Percentiles rank a stretch among this genome's conserved stretches.
Evolutionary conservation across 768 basidiomycete genomes (phyloP).

Genomic region (Podaxis rugospora): DNA sequence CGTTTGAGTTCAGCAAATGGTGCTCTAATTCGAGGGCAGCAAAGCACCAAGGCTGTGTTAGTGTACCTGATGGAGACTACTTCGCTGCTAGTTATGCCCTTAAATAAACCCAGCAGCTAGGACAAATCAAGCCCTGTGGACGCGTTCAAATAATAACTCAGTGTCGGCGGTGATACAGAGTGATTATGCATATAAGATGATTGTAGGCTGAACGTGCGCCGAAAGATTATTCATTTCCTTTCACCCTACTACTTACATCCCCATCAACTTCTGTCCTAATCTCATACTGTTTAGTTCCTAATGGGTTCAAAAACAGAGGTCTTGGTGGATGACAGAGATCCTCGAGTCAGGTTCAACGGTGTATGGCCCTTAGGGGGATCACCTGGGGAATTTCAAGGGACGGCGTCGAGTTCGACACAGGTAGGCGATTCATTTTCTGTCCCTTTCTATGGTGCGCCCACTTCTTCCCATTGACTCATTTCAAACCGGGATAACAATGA

Average conservation of each 20-base stretch:
- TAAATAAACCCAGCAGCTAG: too few relatives aligned
- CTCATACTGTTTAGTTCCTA: background rate
- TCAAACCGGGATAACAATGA: too few relatives aligned
- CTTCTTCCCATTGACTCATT: background rate
- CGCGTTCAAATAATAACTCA: too few relatives aligned
- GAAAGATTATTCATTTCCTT: background rate
- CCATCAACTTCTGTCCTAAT: background rate
- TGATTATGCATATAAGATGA: too few relatives aligned
- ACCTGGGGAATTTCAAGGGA: constrained; percentile 21
- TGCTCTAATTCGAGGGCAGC: too few relatives aligned
- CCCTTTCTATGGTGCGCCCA: constrained; percentile 26
- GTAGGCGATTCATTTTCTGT: constrained; percentile 31
- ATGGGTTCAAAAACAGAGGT: background rate
- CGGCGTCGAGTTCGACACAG: constrained; percentile 28
- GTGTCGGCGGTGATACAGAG: too few relatives aligned
- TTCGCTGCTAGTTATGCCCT: too few relatives aligned
- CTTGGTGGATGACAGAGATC: constrained; percentile 32
- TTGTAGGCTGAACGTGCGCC: too few relatives aligned
- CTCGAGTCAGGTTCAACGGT: constrained; percentile 28
- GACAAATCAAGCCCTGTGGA: too few relatives aligned
- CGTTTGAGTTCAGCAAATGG: too few relatives aligned
- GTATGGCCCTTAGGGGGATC: constrained; percentile 29
- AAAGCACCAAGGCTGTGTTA: too few relatives aligned
- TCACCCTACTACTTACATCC: background rate
- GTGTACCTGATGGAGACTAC: too few relatives aligned